A percentile compares a stretch with the other conserved stretches of the same genome.
phyloP scores from a whole-genome alignment of 306 rosid genomes.

The Ammopiptanthus mongolicus region DNA sequence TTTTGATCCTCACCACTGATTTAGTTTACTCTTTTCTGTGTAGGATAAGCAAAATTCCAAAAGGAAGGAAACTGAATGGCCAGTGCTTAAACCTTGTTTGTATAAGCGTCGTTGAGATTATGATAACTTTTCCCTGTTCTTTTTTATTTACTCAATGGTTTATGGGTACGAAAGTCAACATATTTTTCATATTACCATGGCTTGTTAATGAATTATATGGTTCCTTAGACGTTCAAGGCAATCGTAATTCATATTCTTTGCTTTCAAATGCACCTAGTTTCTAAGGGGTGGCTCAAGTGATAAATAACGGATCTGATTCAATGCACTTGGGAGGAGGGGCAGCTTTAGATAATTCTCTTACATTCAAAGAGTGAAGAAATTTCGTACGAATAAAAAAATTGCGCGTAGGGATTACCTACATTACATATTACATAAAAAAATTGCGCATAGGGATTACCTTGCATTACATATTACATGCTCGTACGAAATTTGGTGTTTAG shows the following conservation, averaged over 20 bases:
- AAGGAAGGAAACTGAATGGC: conserved; percentile 70
- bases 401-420: neutral
- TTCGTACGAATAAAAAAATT: neutral
- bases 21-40: conserved; percentile 4
- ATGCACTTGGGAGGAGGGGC: too few relatives aligned
- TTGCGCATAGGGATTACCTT: too few relatives aligned
- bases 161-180: neutral
- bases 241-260: neutral
- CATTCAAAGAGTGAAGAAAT: neutral
- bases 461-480: too few relatives aligned
- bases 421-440: too few relatives aligned
- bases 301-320: too few relatives aligned
- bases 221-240: neutral
- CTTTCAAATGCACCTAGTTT: neutral
- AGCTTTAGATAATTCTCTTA: too few relatives aligned
- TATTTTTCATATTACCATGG: neutral
- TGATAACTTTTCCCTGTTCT: neutral
- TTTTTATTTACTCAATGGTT: neutral
- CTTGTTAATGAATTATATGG: neutral
- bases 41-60: conserved; percentile 54
- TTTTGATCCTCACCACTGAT: neutral
- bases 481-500: too few relatives aligned
- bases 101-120: conserved; percentile 78
- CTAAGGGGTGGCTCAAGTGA: too few relatives aligned
- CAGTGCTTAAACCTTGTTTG: conserved; percentile 80